Conservation (phyloP, 176 grass and related monocot genomes). For the bread wheat (Triticum aestivum) region IWGSC_CS_RefSeq_v2.1 NC_057810.1:216747559-216748058, state of each 20-base stretch:
- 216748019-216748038: too few relatives aligned
- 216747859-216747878: background rate
- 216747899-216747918: background rate
- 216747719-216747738: background rate
- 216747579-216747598: background rate
- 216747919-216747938: background rate
- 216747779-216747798: background rate
- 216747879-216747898: background rate
- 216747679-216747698: background rate
- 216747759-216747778: background rate
- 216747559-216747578: constrained; percentile 39
- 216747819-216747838: background rate
- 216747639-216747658: background rate
- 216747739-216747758: background rate
- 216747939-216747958: background rate
- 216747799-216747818: background rate
- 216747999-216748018: too few relatives aligned
- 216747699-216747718: background rate
- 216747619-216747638: background rate
- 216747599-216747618: background rate
- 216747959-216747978: too few relatives aligned
- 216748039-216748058: too few relatives aligned
- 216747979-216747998: too few relatives aligned
- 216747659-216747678: background rate
- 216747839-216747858: background rate